Base-by-base conservation (phyloP, 2,329 filamentous ascomycete species). In the Penicillium brevicompactum region DNA sequence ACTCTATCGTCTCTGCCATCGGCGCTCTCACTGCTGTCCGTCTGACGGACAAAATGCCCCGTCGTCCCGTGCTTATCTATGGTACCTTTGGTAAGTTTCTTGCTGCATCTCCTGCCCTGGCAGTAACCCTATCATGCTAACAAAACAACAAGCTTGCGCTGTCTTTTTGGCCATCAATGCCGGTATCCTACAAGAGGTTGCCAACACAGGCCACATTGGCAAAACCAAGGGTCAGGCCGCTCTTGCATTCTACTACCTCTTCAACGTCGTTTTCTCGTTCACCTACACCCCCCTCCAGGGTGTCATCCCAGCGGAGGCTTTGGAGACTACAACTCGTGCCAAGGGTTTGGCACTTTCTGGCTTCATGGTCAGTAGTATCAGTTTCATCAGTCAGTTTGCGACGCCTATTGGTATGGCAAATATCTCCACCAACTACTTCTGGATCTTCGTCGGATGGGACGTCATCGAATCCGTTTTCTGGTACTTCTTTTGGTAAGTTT, bases 271-370 rank as follows among this genome's bases (percentile, higher is more conserved):
- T 54, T 81, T 79, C 67, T 79, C 78, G 3, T 80, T 81, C 59
- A 78, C 77, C 40, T 80, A 80, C 63, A 81, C 78, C 2, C 79
- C 79, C 1, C 74, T 82, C 11, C 79, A 81, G 57, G 77, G 74
- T 53, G 76, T 80, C 42, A 74, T 80, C 40, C 77, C 78, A 2
- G 74, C 76, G 27, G 79, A 81, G 57, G 76, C 77, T 3, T 70
- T 82, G 31, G 78, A 80, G 61, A 81, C 78, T 1, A 80, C 78
- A 4, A 78, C 72, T 37, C 76, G 78, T 49, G 76, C 78, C 55
- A 81, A 80, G 68, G 78, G 79, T 57, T 67, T 80, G 14, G 78
- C 78, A 4, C 66, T 73, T 3, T 78, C 74, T 1, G 74, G 72
- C n/a, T 70, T 81, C 56, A 72, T 80, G 49, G 76, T 79, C 60